phyloP scores from a whole-genome alignment of 2,329 filamentous ascomycete species.

The Fusarium illudens region DNA sequence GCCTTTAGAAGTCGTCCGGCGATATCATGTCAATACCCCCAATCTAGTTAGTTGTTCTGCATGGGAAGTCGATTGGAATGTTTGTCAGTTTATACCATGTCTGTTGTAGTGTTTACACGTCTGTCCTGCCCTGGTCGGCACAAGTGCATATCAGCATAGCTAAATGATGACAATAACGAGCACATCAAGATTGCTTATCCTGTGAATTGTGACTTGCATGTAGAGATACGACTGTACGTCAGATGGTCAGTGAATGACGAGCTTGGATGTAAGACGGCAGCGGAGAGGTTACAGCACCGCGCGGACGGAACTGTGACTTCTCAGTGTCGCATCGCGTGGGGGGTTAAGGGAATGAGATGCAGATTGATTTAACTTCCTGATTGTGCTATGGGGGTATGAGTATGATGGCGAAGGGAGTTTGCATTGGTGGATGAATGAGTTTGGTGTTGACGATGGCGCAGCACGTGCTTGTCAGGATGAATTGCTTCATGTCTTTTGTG shows the following conservation, averaged over 20 bases:
- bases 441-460: neutral
- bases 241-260: neutral
- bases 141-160: neutral
- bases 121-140: neutral
- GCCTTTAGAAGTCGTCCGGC: conserved; percentile 13
- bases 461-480: conserved; percentile 9
- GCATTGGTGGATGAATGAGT: neutral
- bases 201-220: neutral
- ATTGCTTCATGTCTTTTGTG: conserved; percentile 9
- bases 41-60: conserved; percentile 14
- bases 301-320: neutral
- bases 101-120: neutral
- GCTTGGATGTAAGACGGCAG: neutral
- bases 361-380: neutral
- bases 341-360: neutral
- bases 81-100: neutral
- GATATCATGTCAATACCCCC: conserved; percentile 28
- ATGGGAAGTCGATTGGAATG: neutral
- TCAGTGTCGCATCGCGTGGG: neutral
- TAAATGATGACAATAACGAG: conserved; percentile 6
- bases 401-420: neutral
- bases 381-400: neutral
- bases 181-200: neutral
- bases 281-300: neutral
- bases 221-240: neutral